Evolutionary conservation across 768 basidiomycete genomes (phyloP), one percentile per base, ranked within the genome.

Genomic region (Hygrocybe coccinea): DNA sequence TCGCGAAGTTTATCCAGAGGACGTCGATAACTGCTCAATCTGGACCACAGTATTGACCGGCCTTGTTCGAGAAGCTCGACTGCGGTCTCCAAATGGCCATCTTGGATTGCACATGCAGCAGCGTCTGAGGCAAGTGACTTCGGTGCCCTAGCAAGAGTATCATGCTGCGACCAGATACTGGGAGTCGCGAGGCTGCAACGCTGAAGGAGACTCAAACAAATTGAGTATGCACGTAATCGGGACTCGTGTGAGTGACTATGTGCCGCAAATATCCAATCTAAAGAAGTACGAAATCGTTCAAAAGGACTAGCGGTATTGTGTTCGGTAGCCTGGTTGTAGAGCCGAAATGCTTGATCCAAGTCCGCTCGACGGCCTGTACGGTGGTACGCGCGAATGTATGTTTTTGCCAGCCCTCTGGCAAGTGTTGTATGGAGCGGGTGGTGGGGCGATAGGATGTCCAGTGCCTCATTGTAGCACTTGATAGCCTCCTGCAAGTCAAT

Each of bases 51-150:
- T 24, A 66, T 54, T 22, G 60, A 55, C 5, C 65, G 57, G 12
- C 65, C 65, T 41, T 64, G 65, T 51, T 66, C 65, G 19, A 66
- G 54, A 58, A 62, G 62, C 35, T 66, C 65, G 5, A 66, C 35
- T 14, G 65, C 63, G 38, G 48, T 50, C 1, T 54, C 37, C 15
- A 35, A 35, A n/a, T 46, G 17, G 12, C 57, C 58, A 14, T 22
- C 10, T 14, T 41, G n/a, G 39, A 64, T 57, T 3, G 59, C 61
- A 3, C 22, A 34, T 3, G 63, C 43, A 0, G 60, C 61, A 11
- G 61, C 65, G 7, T 49, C 55, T 4, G 47, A 50, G 12, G 53
- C 19, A n/a, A 59, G 37, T 45, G 44, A 37, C 37, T 36, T 46
- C 11, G 34, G 35, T 6, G 21, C 9, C 15, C 10, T 38, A 52